Evolutionary conservation across 176 grass and related monocot species (phyloP).

Genomic region (Poa annua): DNA sequence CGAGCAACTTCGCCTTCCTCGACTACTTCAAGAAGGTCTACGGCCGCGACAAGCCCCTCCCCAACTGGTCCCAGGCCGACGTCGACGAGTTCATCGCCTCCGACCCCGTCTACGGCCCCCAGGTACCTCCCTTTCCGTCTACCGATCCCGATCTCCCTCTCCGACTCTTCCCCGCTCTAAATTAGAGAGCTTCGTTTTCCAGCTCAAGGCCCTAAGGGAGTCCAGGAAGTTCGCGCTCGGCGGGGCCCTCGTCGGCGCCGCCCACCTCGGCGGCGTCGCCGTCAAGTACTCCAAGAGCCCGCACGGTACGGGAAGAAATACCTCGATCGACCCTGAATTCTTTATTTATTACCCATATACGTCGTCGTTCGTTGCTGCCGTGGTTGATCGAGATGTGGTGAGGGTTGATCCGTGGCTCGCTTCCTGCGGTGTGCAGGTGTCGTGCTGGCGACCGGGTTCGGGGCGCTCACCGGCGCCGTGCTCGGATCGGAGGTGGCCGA

Average conservation of each 20-base stretch:
- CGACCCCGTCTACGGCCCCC: slow-evolving; percentile 86
- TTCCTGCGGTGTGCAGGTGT: slow-evolving; percentile 52
- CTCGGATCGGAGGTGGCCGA: slow-evolving; percentile 91
- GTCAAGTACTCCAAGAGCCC: slow-evolving; percentile 89
- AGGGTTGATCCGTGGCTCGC: neutral
- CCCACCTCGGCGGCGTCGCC: slow-evolving; percentile 80
- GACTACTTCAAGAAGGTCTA: slow-evolving; percentile 99
- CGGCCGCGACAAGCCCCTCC: slow-evolving; percentile 72
- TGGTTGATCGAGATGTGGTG: slow-evolving; percentile 1
- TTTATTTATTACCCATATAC: neutral
- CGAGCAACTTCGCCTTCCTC: slow-evolving; percentile 80
- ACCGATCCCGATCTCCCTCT: neutral
- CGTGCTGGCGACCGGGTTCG: slow-evolving; percentile 78
- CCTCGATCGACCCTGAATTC: slow-evolving; percentile 4
- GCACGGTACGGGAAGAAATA: slow-evolving; percentile 57
- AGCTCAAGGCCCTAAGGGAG: slow-evolving; percentile 84
- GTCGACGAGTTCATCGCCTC: slow-evolving; percentile 88
- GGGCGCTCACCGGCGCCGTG: slow-evolving; percentile 71
- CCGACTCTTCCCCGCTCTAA: neutral
- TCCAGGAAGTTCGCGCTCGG: slow-evolving; percentile 76
- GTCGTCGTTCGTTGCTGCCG: neutral
- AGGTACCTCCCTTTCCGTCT: slow-evolving; percentile 40
- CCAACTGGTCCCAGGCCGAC: slow-evolving; percentile 86
- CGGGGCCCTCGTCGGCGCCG: slow-evolving; percentile 65
- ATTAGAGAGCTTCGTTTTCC: neutral